These are phyloP conservation scores for Plasmodium knowlesi DNA, from an alignment of 169 alveolate species.

Conservation along the genomic window DNA sequence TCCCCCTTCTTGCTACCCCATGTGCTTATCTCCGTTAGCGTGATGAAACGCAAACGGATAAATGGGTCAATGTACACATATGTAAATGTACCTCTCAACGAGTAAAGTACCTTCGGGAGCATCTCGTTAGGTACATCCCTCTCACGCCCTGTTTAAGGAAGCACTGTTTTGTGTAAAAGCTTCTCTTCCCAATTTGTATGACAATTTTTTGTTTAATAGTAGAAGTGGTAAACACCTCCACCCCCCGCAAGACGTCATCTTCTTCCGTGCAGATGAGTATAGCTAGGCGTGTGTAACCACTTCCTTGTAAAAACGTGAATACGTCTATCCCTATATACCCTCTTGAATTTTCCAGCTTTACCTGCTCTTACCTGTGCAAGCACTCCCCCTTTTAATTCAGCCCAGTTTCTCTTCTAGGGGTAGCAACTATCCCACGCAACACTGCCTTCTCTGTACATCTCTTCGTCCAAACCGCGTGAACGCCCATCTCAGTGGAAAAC, in stretches of 20 bases:
- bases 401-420: neutral
- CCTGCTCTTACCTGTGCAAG: no score
- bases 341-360: neutral
- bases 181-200: neutral
- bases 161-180: neutral
- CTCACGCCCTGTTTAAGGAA: neutral
- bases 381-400: no score
- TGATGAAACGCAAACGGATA: neutral
- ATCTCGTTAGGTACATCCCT: neutral
- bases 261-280: neutral
- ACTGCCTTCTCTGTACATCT: neutral
- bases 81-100: neutral
- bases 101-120: neutral
- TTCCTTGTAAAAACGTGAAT: no score
- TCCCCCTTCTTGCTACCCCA: neutral
- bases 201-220: neutral
- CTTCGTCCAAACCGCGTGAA: neutral
- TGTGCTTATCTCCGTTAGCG: neutral
- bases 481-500: no score
- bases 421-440: neutral
- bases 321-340: neutral
- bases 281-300: neutral
- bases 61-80: neutral
- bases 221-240: neutral
- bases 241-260: neutral